phyloP scores from a whole-genome alignment of 371 early-diverging fungal species.

The Blastocladiella emersonii region DNA sequence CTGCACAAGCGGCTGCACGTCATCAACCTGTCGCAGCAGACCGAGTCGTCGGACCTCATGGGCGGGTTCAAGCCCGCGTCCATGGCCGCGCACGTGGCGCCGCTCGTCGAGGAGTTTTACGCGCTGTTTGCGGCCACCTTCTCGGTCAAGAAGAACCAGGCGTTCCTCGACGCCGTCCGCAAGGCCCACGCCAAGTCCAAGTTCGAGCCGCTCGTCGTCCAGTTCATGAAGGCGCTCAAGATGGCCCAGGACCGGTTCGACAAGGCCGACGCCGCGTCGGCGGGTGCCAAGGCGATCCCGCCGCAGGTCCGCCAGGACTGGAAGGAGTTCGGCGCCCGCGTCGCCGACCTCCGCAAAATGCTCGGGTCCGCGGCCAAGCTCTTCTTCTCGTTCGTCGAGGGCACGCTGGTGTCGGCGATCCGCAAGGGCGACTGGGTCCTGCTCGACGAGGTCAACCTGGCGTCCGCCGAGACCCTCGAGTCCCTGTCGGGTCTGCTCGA shows the following conservation, averaged over 20 bases:
- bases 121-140: conserved; percentile 72
- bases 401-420: conserved; percentile 82
- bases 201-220: conserved; percentile 61
- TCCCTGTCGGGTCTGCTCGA: conserved; percentile 83
- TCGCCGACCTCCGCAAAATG: not conserved
- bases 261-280: conserved; percentile 14
- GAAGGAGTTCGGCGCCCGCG: not conserved
- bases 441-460: conserved; percentile 98
- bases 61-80: conserved; percentile 97
- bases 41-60: conserved; percentile 91
- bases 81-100: conserved; percentile 58
- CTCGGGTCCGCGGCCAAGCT: not conserved
- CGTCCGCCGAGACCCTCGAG: conserved; percentile 86
- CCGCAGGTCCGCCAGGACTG: conserved; percentile 1
- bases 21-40: conserved; percentile 96
- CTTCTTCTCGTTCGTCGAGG: conserved; percentile 83
- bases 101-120: conserved; percentile 73
- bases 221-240: conserved; percentile 52
- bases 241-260: conserved; percentile 55
- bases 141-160: conserved; percentile 66
- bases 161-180: conserved; percentile 66
- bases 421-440: conserved; percentile 91
- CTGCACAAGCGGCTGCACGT: conserved; percentile 67
- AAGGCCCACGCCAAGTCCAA: conserved; percentile 52
- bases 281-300: not conserved